Evolutionary conservation across 148 eudicot species (phyloP).

Genomic region (Camellia sinensis): DNA sequence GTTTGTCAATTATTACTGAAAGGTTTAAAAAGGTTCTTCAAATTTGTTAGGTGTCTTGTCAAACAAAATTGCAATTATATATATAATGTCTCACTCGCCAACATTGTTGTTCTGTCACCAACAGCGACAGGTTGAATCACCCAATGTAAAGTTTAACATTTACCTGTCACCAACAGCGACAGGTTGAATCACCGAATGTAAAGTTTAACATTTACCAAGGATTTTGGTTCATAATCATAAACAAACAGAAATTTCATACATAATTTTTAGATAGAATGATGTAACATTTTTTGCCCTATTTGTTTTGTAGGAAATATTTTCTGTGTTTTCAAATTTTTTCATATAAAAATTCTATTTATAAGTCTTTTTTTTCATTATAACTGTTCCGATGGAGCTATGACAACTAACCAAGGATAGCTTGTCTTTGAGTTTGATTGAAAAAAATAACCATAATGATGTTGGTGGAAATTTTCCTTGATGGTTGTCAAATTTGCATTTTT

Average conservation of each 20-base stretch:
- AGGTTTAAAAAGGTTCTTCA: neutral
- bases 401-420: neutral
- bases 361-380: too few relatives aligned
- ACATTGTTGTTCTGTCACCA: neutral
- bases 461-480: neutral
- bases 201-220: neutral
- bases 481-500: neutral
- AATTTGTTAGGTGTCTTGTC: neutral
- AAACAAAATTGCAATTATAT: neutral
- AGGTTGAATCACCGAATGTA: neutral
- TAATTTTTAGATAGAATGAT: neutral
- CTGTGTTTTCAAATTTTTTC: too few relatives aligned
- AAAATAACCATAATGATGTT: neutral
- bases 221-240: neutral
- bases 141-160: neutral
- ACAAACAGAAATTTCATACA: too few relatives aligned
- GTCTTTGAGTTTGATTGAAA: neutral
- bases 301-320: too few relatives aligned
- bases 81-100: neutral
- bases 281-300: too few relatives aligned
- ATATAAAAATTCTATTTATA: too few relatives aligned
- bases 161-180: neutral
- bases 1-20: slow-evolving; percentile 12
- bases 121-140: neutral
- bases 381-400: neutral